A percentile compares a stretch with the other conserved stretches of the same genome.
These are phyloP conservation scores for Torrubiellomyces zombiae DNA, from an alignment of 2,329 filamentous ascomycete species.

Conservation along the genomic window DNA sequence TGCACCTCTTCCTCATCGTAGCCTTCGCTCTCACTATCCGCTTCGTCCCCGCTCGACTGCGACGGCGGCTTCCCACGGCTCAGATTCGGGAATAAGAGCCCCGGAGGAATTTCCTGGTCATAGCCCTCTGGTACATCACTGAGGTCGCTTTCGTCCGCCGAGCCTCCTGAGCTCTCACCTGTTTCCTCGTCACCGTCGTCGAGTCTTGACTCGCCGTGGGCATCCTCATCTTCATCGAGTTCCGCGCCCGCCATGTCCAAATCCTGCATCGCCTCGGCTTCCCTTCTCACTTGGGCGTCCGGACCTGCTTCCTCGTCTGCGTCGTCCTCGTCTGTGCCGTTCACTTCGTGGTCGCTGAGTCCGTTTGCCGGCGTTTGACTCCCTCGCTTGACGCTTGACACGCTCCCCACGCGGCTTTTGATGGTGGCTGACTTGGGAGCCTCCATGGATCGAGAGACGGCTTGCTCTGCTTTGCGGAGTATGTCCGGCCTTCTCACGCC, in stretches of 20 bases:
- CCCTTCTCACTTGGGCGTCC: constrained; percentile 20
- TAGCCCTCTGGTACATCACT: constrained; percentile 46
- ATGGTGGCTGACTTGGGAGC: constrained; percentile 24
- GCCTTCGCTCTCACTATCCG: constrained; percentile 14
- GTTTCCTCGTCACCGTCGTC: constrained; percentile 14
- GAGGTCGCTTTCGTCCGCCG: constrained; percentile 52
- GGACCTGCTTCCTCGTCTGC: constrained; percentile 23
- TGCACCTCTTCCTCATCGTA: constrained; percentile 9
- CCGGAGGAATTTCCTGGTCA: constrained; percentile 37
- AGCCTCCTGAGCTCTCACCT: constrained; percentile 43
- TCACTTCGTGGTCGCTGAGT: constrained; percentile 21
- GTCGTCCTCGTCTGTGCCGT: constrained; percentile 24
- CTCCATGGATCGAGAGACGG: constrained; percentile 32
- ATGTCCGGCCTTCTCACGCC: constrained; percentile 40
- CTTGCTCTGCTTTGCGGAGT: constrained; percentile 44
- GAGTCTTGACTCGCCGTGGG: constrained; percentile 11
- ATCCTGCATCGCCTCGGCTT: constrained; percentile 16
- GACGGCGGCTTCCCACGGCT: constrained; percentile 11
- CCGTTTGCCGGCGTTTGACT: constrained; percentile 20
- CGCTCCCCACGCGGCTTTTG: constrained; percentile 34
- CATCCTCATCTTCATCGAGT: constrained; percentile 12
- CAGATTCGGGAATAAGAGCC: constrained; percentile 35
- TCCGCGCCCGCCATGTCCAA: constrained; percentile 28
- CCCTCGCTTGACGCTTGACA: constrained; percentile 31
- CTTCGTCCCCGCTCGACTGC: constrained; percentile 18